Evolutionary conservation across 352 stramenopile species (phyloP).

Genomic region (Phytopythium boreale): DNA sequence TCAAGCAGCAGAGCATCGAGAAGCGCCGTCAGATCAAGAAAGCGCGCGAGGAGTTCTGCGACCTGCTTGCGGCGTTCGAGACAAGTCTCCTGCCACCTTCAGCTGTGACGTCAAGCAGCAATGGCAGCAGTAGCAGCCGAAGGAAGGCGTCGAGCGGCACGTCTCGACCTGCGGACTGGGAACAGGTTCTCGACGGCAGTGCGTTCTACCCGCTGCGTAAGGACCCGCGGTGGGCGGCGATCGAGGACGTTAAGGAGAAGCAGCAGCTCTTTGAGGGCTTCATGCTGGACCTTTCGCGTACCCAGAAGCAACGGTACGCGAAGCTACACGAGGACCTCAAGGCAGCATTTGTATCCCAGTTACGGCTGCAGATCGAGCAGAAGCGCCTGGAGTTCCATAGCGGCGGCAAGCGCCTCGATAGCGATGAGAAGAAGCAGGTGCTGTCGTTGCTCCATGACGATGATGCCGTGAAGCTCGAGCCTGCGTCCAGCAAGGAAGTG

Average conservation of each 20-base stretch:
- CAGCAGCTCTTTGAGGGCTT: constrained; percentile 70
- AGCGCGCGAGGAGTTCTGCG: constrained; percentile 69
- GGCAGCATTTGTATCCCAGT: constrained; percentile 29
- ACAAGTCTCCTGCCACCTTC: constrained; percentile 25
- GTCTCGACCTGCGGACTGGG: constrained; percentile 24
- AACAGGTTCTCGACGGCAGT: constrained; percentile 43
- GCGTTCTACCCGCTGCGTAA: constrained; percentile 62
- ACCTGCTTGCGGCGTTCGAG: constrained; percentile 58
- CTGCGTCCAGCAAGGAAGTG: constrained; percentile 11
- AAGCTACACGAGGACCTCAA: constrained; percentile 46
- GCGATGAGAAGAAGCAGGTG: constrained; percentile 38
- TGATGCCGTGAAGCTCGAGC: constrained; percentile 19
- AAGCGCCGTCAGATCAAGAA: constrained; percentile 68
- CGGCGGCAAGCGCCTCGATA: constrained; percentile 38
- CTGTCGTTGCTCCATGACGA: constrained; percentile 42
- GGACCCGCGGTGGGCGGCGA: constrained; percentile 57
- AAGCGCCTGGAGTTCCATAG: constrained; percentile 18
- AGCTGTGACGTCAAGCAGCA: background rate
- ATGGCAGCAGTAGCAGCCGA: background rate
- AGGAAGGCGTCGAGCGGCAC: constrained; percentile 9
- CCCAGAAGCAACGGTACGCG: constrained; percentile 35
- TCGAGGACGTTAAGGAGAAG: constrained; percentile 62
- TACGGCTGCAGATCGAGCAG: constrained; percentile 34
- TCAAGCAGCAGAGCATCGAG: constrained; percentile 70
- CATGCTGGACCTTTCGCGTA: constrained; percentile 58